Conservation (phyloP, 1,139 yeast genomes). For the Hemisphaericaspora xylanilytica region DNA sequence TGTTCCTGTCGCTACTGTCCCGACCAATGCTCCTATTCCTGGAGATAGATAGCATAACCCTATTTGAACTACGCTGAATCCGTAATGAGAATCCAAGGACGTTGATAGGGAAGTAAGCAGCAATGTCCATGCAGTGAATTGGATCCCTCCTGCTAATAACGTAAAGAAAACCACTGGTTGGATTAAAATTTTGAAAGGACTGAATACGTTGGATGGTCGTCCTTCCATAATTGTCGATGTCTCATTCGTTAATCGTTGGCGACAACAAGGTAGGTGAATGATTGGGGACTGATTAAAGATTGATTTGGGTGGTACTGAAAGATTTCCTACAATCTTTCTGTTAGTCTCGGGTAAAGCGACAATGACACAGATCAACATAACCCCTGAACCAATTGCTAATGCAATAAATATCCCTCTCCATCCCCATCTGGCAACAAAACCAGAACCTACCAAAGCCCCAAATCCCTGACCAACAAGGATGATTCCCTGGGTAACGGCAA, state of each 20-base stretch:
- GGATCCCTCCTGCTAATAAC: conserved; percentile 54
- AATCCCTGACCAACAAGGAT: conserved; percentile 69
- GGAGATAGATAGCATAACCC: conserved; percentile 65
- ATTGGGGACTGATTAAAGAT: conserved; percentile 45
- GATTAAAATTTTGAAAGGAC: conserved; percentile 43
- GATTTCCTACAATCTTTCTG: conserved; percentile 66
- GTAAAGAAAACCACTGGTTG: conserved; percentile 27
- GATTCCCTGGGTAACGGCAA: conserved; percentile 63
- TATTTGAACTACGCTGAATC: conserved; percentile 49
- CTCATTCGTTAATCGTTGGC: conserved; percentile 18
- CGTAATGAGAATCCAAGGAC: conserved; percentile 46
- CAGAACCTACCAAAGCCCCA: conserved; percentile 76
- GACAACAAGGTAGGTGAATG: conserved; percentile 20
- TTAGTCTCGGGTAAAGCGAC: conserved; percentile 69
- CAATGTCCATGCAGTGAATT: conserved; percentile 70
- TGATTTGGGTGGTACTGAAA: conserved; percentile 47
- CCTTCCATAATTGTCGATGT: conserved; percentile 21
- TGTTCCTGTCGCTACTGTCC: conserved; percentile 49
- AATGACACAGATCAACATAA: conserved; percentile 33
- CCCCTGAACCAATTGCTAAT: conserved; percentile 57
- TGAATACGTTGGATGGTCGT: conserved; percentile 35
- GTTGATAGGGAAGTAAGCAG: conserved; percentile 64
- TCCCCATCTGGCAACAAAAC: conserved; percentile 53
- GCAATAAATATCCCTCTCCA: conserved; percentile 84
- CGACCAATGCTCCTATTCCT: conserved; percentile 57